Percentiles rank a stretch among this genome's conserved stretches.
These are phyloP conservation scores for Jacaranda copaia DNA, from an alignment of 257 asterid species.

Conservation along the genomic window DNA sequence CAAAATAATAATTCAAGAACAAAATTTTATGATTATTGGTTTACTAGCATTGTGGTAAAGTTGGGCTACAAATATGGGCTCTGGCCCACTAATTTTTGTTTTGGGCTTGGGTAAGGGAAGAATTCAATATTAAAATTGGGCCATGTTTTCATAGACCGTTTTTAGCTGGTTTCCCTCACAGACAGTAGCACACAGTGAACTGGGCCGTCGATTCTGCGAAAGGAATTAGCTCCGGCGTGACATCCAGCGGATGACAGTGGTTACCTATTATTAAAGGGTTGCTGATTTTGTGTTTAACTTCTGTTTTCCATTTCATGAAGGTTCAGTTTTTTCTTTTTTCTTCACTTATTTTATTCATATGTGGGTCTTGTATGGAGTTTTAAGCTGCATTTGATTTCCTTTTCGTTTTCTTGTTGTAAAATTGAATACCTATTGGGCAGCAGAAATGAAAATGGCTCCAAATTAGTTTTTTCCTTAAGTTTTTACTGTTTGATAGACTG, in stretches of 20 bases:
- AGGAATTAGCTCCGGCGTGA: slow-evolving; percentile 26
- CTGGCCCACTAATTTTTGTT: not conserved
- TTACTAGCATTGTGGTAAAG: too few species aligned
- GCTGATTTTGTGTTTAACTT: not conserved
- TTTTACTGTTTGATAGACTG: not conserved
- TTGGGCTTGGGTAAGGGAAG: not conserved
- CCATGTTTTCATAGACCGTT: not conserved
- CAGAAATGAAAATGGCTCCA: not conserved
- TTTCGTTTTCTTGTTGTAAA: not conserved
- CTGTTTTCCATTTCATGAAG: not conserved
- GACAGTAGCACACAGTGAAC: not conserved
- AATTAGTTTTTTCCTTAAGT: not conserved
- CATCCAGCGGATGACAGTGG: slow-evolving; percentile 18
- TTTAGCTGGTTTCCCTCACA: not conserved
- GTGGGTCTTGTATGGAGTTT: not conserved
- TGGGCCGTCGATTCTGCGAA: not conserved
- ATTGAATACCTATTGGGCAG: not conserved
- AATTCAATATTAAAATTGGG: not conserved
- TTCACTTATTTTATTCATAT: not conserved
- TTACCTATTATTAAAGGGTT: not conserved
- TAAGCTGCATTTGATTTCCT: not conserved
- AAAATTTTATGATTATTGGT: too few species aligned
- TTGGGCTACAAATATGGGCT: not conserved
- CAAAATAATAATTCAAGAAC: too few species aligned
- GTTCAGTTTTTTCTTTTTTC: not conserved